A percentile compares a stretch with the other conserved stretches of the same genome.
phyloP scores from a whole-genome alignment of 2,329 filamentous ascomycete species.

The Claviceps sp. region DNA sequence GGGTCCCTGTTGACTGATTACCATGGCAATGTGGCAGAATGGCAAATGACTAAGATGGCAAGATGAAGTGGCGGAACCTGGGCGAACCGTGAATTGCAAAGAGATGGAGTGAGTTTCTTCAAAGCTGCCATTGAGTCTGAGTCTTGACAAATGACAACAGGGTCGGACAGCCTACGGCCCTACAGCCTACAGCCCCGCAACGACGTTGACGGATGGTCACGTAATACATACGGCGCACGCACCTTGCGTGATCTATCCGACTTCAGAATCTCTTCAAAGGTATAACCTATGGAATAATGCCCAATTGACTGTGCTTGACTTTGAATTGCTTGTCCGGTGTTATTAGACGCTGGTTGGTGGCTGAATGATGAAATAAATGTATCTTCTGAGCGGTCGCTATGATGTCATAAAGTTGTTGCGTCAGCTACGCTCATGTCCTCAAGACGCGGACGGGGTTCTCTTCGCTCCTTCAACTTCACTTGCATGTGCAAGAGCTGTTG shows the following conservation, averaged over 20 bases:
- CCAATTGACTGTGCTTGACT: too few species aligned
- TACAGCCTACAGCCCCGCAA: background rate
- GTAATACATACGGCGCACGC: background rate
- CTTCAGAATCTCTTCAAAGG: background rate
- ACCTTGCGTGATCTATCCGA: background rate
- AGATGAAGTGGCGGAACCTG: background rate
- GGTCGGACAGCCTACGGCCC: too few species aligned
- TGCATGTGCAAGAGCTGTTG: background rate
- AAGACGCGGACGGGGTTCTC: too few species aligned
- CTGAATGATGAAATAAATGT: too few species aligned
- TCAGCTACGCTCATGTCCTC: too few species aligned
- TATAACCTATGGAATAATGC: too few species aligned
- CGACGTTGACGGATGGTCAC: background rate
- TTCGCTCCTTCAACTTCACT: background rate
- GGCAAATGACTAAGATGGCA: background rate
- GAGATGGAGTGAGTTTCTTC: background rate
- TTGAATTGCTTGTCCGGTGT: too few species aligned
- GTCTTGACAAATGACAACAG: too few species aligned
- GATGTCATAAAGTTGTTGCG: background rate
- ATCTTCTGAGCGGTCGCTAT: background rate
- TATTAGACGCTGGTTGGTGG: too few species aligned
- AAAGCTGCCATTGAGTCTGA: background rate
- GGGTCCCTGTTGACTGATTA: slow-evolving; percentile 12
- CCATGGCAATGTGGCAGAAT: slow-evolving; percentile 9
- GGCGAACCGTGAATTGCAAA: background rate